Percentiles rank a stretch among this genome's conserved stretches.
Evolutionary conservation across 192 early-diverging fungal genomes (phyloP).

Genomic region (Mycoemilia scoparia): DNA sequence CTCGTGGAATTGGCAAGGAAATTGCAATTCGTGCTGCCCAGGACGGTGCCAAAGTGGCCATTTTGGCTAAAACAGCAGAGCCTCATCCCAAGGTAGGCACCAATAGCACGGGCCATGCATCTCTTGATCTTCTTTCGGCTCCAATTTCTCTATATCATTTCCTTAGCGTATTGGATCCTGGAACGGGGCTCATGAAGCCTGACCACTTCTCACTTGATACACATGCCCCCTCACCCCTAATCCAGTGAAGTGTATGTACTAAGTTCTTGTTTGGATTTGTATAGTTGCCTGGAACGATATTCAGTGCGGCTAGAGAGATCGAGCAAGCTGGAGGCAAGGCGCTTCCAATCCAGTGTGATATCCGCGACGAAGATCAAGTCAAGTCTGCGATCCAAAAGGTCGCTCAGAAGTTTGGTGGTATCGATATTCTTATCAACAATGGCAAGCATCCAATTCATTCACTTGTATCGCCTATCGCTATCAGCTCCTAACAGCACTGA

Average conservation of each 20-base stretch:
- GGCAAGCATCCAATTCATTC: too few relatives aligned
- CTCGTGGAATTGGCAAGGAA: constrained; percentile 63
- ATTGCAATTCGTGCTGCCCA: constrained; percentile 47
- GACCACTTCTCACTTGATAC: too few relatives aligned
- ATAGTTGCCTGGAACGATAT: constrained; percentile 71
- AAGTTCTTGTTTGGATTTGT: not conserved
- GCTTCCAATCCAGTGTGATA: constrained; percentile 63
- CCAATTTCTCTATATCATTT: not conserved
- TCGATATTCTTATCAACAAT: constrained; percentile 72
- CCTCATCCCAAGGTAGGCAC: constrained; percentile 46
- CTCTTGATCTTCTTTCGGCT: constrained; percentile 1
- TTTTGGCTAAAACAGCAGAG: constrained; percentile 58
- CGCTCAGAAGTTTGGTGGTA: constrained; percentile 48
- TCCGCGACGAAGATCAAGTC: constrained; percentile 62
- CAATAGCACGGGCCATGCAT: too few relatives aligned
- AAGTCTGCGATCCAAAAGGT: constrained; percentile 42
- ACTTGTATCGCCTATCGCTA: too few relatives aligned
- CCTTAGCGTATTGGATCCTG: not conserved
- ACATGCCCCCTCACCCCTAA: too few relatives aligned
- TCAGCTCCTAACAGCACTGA: too few relatives aligned
- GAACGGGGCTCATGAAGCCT: not conserved
- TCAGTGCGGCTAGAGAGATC: constrained; percentile 54
- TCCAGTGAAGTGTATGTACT: too few relatives aligned
- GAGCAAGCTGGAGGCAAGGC: constrained; percentile 54
- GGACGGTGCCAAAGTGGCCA: constrained; percentile 48